Evolutionary conservation across 495 filamentous ascomycete genomes (phyloP).

Genomic region (Halenospora varia): DNA sequence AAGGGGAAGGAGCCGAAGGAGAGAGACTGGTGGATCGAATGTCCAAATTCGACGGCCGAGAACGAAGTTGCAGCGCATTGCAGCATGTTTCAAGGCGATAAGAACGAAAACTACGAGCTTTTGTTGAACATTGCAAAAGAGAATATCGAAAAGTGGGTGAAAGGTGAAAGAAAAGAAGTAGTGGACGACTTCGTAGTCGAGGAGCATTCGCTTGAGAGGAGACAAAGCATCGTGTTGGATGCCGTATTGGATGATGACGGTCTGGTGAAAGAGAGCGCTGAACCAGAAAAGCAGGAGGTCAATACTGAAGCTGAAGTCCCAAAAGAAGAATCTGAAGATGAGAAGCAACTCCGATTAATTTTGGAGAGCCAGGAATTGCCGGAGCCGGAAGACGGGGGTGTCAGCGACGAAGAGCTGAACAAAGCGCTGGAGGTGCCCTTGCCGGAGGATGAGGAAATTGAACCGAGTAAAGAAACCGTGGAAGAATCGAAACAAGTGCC

Average conservation of each 20-base stretch:
- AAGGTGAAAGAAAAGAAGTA: constrained; percentile 4
- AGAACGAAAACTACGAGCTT: constrained; percentile 73
- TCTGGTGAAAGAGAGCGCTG: neutral
- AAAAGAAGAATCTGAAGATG: constrained; percentile 5
- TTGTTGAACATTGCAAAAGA: constrained; percentile 63
- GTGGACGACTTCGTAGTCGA: constrained; percentile 14
- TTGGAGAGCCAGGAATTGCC: constrained; percentile 13
- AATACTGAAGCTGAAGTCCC: neutral
- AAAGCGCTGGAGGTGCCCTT: constrained; percentile 3
- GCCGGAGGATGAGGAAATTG: neutral
- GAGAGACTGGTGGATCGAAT: neutral
- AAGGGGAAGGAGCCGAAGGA: neutral
- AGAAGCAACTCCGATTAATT: constrained; percentile 18
- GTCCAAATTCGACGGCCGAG: constrained; percentile 31
- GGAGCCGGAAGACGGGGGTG: constrained; percentile 12
- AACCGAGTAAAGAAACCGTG: neutral
- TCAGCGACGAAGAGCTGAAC: constrained; percentile 15
- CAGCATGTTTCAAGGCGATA: constrained; percentile 71
- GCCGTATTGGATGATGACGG: constrained; percentile 22
- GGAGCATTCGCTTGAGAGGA: constrained; percentile 7
- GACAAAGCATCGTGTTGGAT: neutral
- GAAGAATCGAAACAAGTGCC: neutral
- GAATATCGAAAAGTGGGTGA: constrained; percentile 52
- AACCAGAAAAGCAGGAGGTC: neutral
- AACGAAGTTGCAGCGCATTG: constrained; percentile 81